Base-by-base conservation (phyloP, 768 basidiomycete genomes). In the Boletus sp. region DNA sequence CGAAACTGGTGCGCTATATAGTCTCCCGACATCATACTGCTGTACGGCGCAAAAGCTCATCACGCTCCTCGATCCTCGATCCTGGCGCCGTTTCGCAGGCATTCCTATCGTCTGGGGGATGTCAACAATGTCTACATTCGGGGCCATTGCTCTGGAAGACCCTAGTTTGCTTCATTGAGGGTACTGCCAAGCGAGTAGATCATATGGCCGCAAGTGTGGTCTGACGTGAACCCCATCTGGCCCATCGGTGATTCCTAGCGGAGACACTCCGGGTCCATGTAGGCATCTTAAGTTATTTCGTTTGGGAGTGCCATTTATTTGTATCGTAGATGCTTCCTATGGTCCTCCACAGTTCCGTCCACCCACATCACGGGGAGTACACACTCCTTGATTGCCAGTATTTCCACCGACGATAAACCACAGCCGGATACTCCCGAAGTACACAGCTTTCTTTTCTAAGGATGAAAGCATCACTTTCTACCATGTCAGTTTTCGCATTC, bases 361-460 rank as follows among this genome's bases (percentile, higher is more conserved):
- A 15, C 46, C 58, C 50, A 59, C 40, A 28, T 12, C 17, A 37
- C 41, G 4, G 50, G 58, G 28, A 42, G 35, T 9, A 17, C 50
- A 24, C 39, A 49, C 30, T 52, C 58, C 24, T 52, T 59, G 55
- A 41, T 59, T 28, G 55, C 58, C 11, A 30, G 48, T 12, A 44
- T 59, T 3, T 51, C 48, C 12, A 42, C 24, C 24, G 24, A 24
- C 24, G 24, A 24, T 24, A 24, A 24, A 24, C 24, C 24, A 24
- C 24, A 24, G 24, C 24, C 24, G 24, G 24, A 24, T 24, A 24
- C 24, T 24, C 3, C 24, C 24, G 24, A 24, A 24, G 24, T 24
- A 24, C 2, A 24, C 24, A 24, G 24, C 24, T 24, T 47, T 51
- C 29, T 24, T 58, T 20, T 18, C 30, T 2, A 7, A 32, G 36